A percentile compares a stretch with the other conserved stretches of the same genome.
Conservation (phyloP, 257 asterid species). For the Petunia secreta region DNA sequence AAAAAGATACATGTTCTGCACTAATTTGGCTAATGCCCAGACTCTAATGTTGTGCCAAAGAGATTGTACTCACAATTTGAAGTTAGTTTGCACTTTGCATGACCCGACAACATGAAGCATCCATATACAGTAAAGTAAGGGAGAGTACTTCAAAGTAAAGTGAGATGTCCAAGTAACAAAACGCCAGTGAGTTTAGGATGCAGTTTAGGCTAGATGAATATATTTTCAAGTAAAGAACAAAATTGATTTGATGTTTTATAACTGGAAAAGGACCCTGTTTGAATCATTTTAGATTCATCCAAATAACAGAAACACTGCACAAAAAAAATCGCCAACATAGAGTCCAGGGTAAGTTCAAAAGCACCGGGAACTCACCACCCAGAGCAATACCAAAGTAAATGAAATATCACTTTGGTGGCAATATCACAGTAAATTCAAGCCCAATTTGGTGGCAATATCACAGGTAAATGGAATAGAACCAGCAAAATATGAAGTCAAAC, state of each 20-base stretch:
- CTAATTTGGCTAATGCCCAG: background rate
- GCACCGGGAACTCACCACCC: constrained; percentile 7
- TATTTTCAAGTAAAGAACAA: constrained; percentile 2
- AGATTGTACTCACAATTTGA: constrained; percentile 13
- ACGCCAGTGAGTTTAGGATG: constrained; percentile 14
- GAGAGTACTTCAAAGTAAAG: constrained; percentile 15
- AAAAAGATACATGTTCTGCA: background rate
- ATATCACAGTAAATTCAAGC: too few species aligned
- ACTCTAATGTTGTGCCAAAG: background rate
- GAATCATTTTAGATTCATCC: constrained; percentile 16
- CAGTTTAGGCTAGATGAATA: background rate
- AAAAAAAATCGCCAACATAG: constrained; percentile 12
- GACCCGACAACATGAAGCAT: constrained; percentile 13
- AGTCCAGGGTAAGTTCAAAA: background rate
- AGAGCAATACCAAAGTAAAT: background rate
- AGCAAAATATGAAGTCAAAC: constrained; percentile 10
- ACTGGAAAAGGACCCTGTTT: constrained; percentile 14
- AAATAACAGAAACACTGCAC: constrained; percentile 15
- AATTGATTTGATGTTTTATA: constrained; percentile 1
- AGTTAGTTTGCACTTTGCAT: background rate
- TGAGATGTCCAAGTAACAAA: background rate
- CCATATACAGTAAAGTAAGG: background rate
- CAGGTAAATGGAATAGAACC: background rate
- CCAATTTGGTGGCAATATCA: too few species aligned
- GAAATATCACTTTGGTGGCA: background rate